These are phyloP conservation scores for Hypoxylon sp. DNA, from an alignment of 2,329 filamentous ascomycete species.

Conservation along the genomic window DNA sequence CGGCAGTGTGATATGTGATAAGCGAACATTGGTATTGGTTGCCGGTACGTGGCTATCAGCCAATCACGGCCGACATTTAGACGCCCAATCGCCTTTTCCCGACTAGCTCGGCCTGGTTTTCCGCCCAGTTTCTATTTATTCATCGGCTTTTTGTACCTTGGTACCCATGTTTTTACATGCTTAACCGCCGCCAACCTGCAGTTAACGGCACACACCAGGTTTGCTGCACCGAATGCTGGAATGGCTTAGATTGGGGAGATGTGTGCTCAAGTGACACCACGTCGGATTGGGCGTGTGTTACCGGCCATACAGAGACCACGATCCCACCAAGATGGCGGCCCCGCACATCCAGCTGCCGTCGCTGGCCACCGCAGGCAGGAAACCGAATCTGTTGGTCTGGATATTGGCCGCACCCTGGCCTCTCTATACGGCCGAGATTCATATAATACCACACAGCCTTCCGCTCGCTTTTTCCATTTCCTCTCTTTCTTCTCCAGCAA, in stretches of 20 bases:
- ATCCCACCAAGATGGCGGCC: conserved; percentile 39
- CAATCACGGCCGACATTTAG: conserved; percentile 57
- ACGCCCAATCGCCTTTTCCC: conserved; percentile 57
- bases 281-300: conserved; percentile 45
- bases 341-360: conserved; percentile 48
- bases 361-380: conserved; percentile 41
- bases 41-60: conserved; percentile 52
- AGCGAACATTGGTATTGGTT: conserved; percentile 53
- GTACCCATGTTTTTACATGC: conserved; percentile 48
- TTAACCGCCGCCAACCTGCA: conserved; percentile 61
- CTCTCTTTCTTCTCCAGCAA: conserved; percentile 76
- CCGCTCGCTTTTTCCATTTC: conserved; percentile 58
- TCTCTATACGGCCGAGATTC: conserved; percentile 54
- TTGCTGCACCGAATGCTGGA: conserved; percentile 50
- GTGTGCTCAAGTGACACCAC: conserved; percentile 49
- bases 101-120: conserved; percentile 52
- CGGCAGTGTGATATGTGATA: conserved; percentile 55
- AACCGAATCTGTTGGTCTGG: conserved; percentile 41
- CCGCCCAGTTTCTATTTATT: conserved; percentile 50
- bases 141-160: conserved; percentile 38
- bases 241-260: conserved; percentile 43
- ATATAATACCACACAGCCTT: conserved; percentile 61
- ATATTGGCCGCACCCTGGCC: conserved; percentile 52
- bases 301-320: conserved; percentile 49
- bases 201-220: conserved; percentile 53